Evolutionary conservation across 108 stramenopile genomes (phyloP).

Genomic region (Cyclostephanos invisitatus): DNA sequence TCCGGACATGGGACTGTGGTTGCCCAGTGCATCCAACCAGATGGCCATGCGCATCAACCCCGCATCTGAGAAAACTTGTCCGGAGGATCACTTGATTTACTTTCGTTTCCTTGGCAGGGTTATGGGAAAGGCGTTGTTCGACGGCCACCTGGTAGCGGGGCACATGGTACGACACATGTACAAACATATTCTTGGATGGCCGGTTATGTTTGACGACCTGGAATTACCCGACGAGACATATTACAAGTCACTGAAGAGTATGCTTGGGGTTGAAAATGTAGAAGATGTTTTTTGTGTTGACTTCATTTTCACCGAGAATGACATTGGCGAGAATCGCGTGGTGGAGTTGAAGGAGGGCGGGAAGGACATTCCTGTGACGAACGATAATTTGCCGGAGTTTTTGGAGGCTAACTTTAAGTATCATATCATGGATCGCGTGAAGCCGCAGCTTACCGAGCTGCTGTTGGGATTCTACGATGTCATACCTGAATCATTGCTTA

Average conservation of each 20-base stretch:
- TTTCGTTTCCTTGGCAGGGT: constrained; percentile 96
- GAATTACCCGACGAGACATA: constrained; percentile 87
- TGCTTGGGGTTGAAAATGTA: constrained; percentile 71
- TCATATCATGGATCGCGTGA: constrained; percentile 84
- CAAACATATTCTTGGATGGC: constrained; percentile 98
- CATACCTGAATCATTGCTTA: constrained; percentile 92
- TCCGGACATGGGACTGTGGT: constrained; percentile 95
- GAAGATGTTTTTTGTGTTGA: constrained; percentile 91
- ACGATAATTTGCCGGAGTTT: constrained; percentile 92
- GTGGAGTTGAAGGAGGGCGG: constrained; percentile 92
- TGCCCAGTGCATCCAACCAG: constrained; percentile 85
- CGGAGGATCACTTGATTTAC: constrained; percentile 94
- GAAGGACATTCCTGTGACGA: constrained; percentile 84
- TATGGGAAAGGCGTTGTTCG: constrained; percentile 96
- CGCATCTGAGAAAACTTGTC: constrained; percentile 71
- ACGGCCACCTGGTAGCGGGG: constrained; percentile 93
- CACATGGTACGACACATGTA: constrained; percentile 97
- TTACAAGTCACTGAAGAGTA: constrained; percentile 75
- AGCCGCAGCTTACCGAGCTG: constrained; percentile 86
- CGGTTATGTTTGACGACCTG: constrained; percentile 91
- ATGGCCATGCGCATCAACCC: constrained; percentile 94
- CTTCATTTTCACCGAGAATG: constrained; percentile 93
- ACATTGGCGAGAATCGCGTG: constrained; percentile 73
- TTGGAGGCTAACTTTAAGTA: constrained; percentile 89
- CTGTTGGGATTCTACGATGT: constrained; percentile 96